Evolutionary conservation across 2,329 filamentous ascomycete species (phyloP).

Genomic region (Conoideocrella luteorostrata): DNA sequence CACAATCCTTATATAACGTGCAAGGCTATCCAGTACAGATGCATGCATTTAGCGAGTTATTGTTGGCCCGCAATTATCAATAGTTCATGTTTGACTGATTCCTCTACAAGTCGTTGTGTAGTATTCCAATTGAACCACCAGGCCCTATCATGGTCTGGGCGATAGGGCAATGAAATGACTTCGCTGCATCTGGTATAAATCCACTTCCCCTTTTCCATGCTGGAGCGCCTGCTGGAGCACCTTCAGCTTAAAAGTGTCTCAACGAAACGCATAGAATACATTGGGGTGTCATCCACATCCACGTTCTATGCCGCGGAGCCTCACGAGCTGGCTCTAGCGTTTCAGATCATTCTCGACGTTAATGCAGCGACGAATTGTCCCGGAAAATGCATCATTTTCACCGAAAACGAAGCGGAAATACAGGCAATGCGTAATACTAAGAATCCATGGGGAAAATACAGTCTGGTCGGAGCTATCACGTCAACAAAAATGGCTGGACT

Average conservation of each 20-base stretch:
- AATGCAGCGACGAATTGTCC: slow-evolving; percentile 7
- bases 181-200: no score
- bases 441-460: slow-evolving; percentile 21
- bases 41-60: no score
- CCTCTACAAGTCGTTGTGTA: no score
- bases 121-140: no score
- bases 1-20: no score
- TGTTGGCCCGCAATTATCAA: no score
- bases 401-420: slow-evolving; percentile 25
- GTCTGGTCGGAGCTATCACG: slow-evolving; percentile 18
- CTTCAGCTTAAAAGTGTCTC: no score
- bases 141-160: no score
- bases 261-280: slow-evolving; percentile 16
- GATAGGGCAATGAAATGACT: no score
- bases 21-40: no score
- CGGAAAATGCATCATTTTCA: slow-evolving; percentile 21
- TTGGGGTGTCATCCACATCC: slow-evolving; percentile 18
- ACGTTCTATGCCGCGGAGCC: slow-evolving; percentile 24
- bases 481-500: background rate
- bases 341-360: slow-evolving; percentile 18
- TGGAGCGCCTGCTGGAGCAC: background rate
- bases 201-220: no score
- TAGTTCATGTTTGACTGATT: no score
- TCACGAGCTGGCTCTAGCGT: slow-evolving; percentile 18
- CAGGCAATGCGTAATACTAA: slow-evolving; percentile 20